Evolutionary conservation across 2,329 filamentous ascomycete genomes (phyloP), one percentile per base, ranked within the genome.

Genomic region (Alternaria longipes): DNA sequence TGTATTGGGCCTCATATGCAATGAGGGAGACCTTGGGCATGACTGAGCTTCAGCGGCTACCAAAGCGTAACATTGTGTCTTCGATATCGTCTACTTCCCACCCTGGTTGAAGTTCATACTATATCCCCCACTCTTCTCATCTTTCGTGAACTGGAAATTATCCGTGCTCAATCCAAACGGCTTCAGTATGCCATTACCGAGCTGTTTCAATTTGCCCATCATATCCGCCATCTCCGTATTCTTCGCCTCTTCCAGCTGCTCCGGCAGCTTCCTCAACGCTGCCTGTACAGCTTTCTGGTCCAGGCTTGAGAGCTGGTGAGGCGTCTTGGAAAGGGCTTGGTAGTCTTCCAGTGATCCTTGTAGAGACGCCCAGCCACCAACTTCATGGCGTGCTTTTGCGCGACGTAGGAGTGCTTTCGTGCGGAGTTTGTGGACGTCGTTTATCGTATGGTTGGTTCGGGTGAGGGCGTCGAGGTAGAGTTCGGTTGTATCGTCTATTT

Each of bases 161-260:
- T 97, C 90, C 11, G 95, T 98, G 60, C 91, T 96, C 68, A 99
- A 80, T 1, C 95, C 95, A 82, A 98, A 98, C 0, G 94, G 94
- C 76, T 91, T 97, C 52, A 99, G 78, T 16, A 99, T 88, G 1
- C 93, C 93, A 75, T 99, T 97, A 0, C 95, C 95, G 62, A 99
- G 82, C 80, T 91, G 89, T 76, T 97, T 97, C 71, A 99, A 81
- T 82, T 98, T 97, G 18, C 91, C 92, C 93, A 97, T 97, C 93
- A 98, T 97, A 81, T 99, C 94, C 3, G 87, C 90, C 86, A 95
- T 92, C 80, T 99, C 95, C 69, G 86, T 86, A 74, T 97, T 90
- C 80, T 93, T 92, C 1, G 94, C 93, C 18, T 86, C 86, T 66
- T 94, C 91, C 51, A 93, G 86, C 63, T 85, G 84, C 1, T 85